Conservation (phyloP, 495 filamentous ascomycete species). For the Talaromyces stipitatus region DNA sequence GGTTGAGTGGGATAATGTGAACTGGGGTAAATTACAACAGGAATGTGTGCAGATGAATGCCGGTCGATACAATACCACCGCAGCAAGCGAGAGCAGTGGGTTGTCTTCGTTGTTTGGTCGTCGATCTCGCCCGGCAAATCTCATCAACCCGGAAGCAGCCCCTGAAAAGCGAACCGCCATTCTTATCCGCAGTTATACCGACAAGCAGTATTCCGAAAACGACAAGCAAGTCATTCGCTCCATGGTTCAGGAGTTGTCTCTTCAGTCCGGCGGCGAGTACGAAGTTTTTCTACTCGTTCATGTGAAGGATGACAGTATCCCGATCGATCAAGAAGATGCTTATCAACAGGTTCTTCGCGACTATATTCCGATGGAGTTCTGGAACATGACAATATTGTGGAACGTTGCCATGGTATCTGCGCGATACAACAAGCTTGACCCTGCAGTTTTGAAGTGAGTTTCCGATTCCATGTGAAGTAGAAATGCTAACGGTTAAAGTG, state of each 20-base stretch:
- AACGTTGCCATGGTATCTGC: constrained; percentile 25
- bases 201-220: constrained; percentile 60
- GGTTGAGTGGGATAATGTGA: constrained; percentile 57
- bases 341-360: constrained; percentile 42
- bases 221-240: constrained; percentile 65
- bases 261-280: constrained; percentile 70
- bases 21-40: constrained; percentile 64
- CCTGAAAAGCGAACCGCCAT: constrained; percentile 51
- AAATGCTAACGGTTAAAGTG: constrained; percentile 7
- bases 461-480: not conserved
- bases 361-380: constrained; percentile 57
- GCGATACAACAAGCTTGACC: constrained; percentile 8
- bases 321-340: constrained; percentile 43
- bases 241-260: constrained; percentile 62
- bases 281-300: constrained; percentile 70
- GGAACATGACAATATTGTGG: constrained; percentile 61
- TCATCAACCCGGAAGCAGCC: not conserved
- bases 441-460: constrained; percentile 6
- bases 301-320: constrained; percentile 49
- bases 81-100: not conserved
- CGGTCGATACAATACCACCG: constrained; percentile 39
- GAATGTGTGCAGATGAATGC: constrained; percentile 56
- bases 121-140: constrained; percentile 1
- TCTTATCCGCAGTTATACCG: constrained; percentile 61
- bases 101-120: not conserved